Evolutionary conservation across 495 filamentous ascomycete genomes (phyloP).

Genomic region (Cenococcum geophilum): DNA sequence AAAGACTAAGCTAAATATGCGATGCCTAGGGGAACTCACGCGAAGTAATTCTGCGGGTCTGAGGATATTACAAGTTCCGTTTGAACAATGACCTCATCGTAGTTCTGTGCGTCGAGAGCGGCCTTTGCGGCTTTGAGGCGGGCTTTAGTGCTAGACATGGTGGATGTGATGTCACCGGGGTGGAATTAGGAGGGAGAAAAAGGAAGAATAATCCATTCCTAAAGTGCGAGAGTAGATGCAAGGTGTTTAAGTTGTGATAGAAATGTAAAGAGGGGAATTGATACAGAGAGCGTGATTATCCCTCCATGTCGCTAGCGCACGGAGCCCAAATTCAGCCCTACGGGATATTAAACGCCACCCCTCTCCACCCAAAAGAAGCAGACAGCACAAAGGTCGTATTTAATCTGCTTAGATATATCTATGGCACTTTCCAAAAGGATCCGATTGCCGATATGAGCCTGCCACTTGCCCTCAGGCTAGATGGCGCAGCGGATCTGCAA

Average conservation of each 20-base stretch:
- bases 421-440: too few species aligned
- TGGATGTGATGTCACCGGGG: neutral
- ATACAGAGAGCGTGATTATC: neutral
- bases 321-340: slow-evolving; percentile 3
- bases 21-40: slow-evolving; percentile 44
- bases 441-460: neutral
- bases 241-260: too few species aligned
- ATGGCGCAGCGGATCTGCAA: slow-evolving; percentile 30
- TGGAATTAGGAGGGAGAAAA: neutral
- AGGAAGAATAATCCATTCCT: neutral
- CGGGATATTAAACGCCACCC: neutral
- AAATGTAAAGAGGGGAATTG: too few species aligned
- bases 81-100: slow-evolving; percentile 61
- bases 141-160: slow-evolving; percentile 60
- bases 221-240: neutral
- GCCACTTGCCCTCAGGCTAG: slow-evolving; percentile 14
- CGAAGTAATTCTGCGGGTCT: slow-evolving; percentile 77
- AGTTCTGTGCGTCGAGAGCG: slow-evolving; percentile 74
- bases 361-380: too few species aligned
- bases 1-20: too few species aligned
- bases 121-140: slow-evolving; percentile 76
- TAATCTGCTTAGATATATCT: too few species aligned
- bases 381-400: too few species aligned
- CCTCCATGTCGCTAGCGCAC: neutral
- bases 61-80: slow-evolving; percentile 59